Base-by-base conservation (phyloP, 1,284 basidiomycete species). In the Entoloma clypeatum region DNA sequence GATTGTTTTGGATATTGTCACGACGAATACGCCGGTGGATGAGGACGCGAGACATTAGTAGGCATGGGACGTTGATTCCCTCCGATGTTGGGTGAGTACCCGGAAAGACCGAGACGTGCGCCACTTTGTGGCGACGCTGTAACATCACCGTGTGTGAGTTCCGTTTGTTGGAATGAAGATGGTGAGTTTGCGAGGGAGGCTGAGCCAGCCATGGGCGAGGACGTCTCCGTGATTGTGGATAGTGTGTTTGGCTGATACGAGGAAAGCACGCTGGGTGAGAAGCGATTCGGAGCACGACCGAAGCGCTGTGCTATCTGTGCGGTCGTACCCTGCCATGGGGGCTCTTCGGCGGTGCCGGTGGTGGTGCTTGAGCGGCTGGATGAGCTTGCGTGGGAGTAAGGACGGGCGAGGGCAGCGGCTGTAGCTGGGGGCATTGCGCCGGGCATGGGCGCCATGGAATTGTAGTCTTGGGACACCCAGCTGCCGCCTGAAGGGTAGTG, bases 141-240 rank as follows among this genome's bases (percentile, higher is more conserved):
- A n/a, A n/a, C n/a, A n/a, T n/a, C n/a, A n/a, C n/a, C n/a, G n/a
- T n/a, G n/a, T n/a, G 23, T 21, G 22, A 45, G 27, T 5, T 53
- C 47, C 31, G 31, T 42, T 14, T 21, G 6, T n/a, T 45, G 32
- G n/a, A n/a, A n/a, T 5, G 47, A 47, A 17, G 46, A 19, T 11
- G 49, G 45, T 4, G 47, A 49, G 21, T 49, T 31, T 11, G 45
- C 44, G 7, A 47, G 34, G 13, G 47, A 39, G 25, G 51, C 37
- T 16, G 38, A 34, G 13, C 35, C 26, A 10, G 30, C 40, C 13
- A 35, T 21, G 13, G 41, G 50, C 22, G 41, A 49, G 8, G 52
- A 45, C 9, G 36, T 47, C 44, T 52, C 50, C 11, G 46, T 48
- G 11, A 52, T 54, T 2, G 50, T 50, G 10, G 44, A 50, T 27